A percentile compares a stretch with the other conserved stretches of the same genome.
These are phyloP conservation scores for Akanthomyces lecanii DNA, from an alignment of 2,329 filamentous ascomycete species.

Conservation along the genomic window DNA sequence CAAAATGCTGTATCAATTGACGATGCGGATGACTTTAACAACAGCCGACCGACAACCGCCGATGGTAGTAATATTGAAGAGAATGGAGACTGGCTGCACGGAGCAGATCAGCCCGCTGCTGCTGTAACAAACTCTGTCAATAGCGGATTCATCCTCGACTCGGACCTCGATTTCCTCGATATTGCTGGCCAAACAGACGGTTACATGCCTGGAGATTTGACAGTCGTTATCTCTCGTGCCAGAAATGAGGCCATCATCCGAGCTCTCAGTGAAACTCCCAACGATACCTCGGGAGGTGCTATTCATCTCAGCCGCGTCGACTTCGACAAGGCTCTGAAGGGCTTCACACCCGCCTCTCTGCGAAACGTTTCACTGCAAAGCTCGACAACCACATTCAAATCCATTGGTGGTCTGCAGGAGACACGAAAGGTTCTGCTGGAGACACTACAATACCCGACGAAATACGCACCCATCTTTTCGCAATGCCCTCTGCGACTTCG, in stretches of 20 bases:
- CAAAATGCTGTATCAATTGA: slow-evolving; percentile 43
- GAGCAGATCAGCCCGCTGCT: slow-evolving; percentile 54
- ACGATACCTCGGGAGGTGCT: slow-evolving; percentile 40
- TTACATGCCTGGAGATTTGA: slow-evolving; percentile 94
- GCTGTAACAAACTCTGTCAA: slow-evolving; percentile 31
- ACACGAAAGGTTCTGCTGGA: slow-evolving; percentile 91
- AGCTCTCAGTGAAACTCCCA: slow-evolving; percentile 55
- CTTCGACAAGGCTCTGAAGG: slow-evolving; percentile 79
- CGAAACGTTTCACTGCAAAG: slow-evolving; percentile 92
- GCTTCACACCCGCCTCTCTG: slow-evolving; percentile 91
- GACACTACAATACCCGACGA: slow-evolving; percentile 94
- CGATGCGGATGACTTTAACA: slow-evolving; percentile 34
- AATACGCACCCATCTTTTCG: slow-evolving; percentile 95
- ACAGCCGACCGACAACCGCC: slow-evolving; percentile 55
- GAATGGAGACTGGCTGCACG: slow-evolving; percentile 71
- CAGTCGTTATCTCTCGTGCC: slow-evolving; percentile 78
- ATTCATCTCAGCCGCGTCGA: slow-evolving; percentile 68
- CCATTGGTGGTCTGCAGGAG: slow-evolving; percentile 81
- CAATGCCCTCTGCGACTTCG: slow-evolving; percentile 92
- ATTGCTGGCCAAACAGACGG: slow-evolving; percentile 92
- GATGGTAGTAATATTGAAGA: slow-evolving; percentile 53
- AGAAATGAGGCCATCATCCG: slow-evolving; percentile 91
- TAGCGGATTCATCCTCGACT: slow-evolving; percentile 68
- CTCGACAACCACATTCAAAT: slow-evolving; percentile 86
- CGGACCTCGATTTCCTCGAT: slow-evolving; percentile 83